A percentile compares a stretch with the other conserved stretches of the same genome.
These are phyloP conservation scores for Heliocybe sulcata DNA, from an alignment of 1,284 basidiomycete genomes.

Conservation along the genomic window DNA sequence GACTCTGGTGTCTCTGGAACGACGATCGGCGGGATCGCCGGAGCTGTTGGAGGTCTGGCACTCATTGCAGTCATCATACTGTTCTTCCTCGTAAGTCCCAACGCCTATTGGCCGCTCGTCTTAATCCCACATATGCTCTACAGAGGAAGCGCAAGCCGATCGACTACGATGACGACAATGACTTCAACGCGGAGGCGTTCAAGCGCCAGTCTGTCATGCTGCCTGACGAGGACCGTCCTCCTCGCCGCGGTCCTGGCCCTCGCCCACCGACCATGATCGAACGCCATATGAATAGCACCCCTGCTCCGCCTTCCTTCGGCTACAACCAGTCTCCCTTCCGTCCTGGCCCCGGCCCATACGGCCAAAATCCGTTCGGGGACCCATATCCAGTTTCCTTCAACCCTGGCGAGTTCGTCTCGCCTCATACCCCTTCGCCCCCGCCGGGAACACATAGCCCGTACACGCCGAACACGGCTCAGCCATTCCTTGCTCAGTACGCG, in stretches of 20 bases:
- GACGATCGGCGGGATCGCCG: conserved; percentile 47
- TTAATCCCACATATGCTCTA: background rate
- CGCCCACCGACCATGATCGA: conserved; percentile 53
- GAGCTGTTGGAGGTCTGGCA: conserved; percentile 39
- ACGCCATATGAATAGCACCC: conserved; percentile 24
- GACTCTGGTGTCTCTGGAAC: conserved; percentile 26
- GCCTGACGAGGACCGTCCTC: conserved; percentile 37
- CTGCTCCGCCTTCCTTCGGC: conserved; percentile 5
- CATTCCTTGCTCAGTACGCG: conserved; percentile 27
- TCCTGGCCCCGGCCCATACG: background rate
- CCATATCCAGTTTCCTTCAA: conserved; percentile 18
- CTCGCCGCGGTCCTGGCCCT: conserved; percentile 36
- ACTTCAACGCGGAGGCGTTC: conserved; percentile 48
- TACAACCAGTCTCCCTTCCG: background rate
- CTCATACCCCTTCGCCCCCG: conserved; percentile 12
- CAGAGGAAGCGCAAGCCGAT: conserved; percentile 36
- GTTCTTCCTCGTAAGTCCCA: conserved; percentile 45
- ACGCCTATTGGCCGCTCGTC: conserved; percentile 1
- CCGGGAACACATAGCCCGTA: background rate
- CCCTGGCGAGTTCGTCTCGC: conserved; percentile 17
- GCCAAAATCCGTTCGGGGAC: conserved; percentile 7
- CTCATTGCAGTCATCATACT: conserved; percentile 38
- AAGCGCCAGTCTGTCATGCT: conserved; percentile 53
- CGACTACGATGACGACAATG: conserved; percentile 26
- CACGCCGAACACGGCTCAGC: conserved; percentile 20